phyloP scores from a whole-genome alignment of 148 eudicot genomes.

The Rhododendron kiyosumense region DNA sequence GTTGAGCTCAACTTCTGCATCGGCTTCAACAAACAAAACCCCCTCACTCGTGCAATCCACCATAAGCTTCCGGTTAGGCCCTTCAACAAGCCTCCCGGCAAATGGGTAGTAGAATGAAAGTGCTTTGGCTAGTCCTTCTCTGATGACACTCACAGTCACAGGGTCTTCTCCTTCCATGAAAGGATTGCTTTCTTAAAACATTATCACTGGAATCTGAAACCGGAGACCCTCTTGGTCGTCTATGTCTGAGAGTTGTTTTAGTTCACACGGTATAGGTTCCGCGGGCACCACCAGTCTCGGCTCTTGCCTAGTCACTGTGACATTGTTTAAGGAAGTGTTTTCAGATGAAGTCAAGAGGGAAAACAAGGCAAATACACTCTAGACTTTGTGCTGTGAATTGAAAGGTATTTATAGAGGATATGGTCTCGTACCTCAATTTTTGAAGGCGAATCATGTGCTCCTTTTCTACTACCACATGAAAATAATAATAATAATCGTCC shows the following conservation, averaged over 20 bases:
- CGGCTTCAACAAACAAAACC: slow-evolving; percentile 10
- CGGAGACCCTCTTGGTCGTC: slow-evolving; percentile 10
- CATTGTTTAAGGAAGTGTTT: neutral
- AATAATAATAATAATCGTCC: too few species aligned
- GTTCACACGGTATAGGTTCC: neutral
- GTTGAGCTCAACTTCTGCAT: neutral
- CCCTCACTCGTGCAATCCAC: slow-evolving; percentile 12
- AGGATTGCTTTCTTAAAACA: slow-evolving; percentile 4
- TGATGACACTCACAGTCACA: neutral
- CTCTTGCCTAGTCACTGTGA: neutral
- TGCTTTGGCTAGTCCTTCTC: neutral
- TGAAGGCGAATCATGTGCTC: too few species aligned
- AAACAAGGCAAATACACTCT: neutral
- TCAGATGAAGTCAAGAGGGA: neutral
- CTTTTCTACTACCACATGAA: too few species aligned
- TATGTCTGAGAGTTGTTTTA: slow-evolving; percentile 10
- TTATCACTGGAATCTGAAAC: neutral
- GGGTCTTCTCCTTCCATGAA: neutral
- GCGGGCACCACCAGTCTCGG: neutral
- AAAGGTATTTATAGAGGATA: neutral
- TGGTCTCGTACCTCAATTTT: neutral
- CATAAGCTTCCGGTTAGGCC: neutral
- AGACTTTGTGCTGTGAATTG: neutral
- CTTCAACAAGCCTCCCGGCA: slow-evolving; percentile 12
- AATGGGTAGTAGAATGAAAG: slow-evolving; percentile 10